Percentiles rank a stretch among this genome's conserved stretches.
These are phyloP conservation scores for Codiaeum variegatum DNA, from an alignment of 441 rosid species.

Conservation along the genomic window DNA sequence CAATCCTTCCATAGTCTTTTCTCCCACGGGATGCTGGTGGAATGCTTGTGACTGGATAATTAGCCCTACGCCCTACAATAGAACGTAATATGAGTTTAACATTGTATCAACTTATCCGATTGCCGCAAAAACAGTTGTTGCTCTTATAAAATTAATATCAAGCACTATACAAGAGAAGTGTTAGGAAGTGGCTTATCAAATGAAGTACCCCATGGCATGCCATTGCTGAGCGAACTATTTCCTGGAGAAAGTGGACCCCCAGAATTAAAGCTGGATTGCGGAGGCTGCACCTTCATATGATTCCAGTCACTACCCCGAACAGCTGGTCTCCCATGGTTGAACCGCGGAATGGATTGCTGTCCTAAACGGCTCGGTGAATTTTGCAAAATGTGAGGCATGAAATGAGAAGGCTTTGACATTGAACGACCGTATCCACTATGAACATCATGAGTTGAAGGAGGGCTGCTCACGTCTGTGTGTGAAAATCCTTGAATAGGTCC, in stretches of 20 bases:
- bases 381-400: conserved; percentile 52
- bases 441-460: conserved; percentile 62
- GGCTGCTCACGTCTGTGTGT: conserved; percentile 67
- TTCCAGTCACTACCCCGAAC: conserved; percentile 67
- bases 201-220: conserved; percentile 79
- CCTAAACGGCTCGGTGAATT: conserved; percentile 93
- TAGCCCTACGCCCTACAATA: conserved; percentile 77
- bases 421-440: conserved; percentile 62
- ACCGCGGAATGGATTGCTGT: conserved; percentile 64
- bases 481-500: conserved; percentile 57
- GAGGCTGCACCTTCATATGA: conserved; percentile 64
- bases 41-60: conserved; percentile 61
- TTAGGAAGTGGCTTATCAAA: conserved; percentile 1
- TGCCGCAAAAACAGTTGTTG: neutral
- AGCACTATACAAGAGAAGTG: neutral
- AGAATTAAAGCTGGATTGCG: conserved; percentile 53
- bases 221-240: conserved; percentile 61
- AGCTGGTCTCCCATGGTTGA: conserved; percentile 55
- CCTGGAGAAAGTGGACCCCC: conserved; percentile 81
- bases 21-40: conserved; percentile 84
- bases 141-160: neutral
- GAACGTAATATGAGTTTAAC: conserved; percentile 21
- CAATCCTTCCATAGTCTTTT: conserved; percentile 85
- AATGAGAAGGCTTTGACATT: conserved; percentile 57
- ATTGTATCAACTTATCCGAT: conserved; percentile 16